These are phyloP conservation scores for Fusarium nematophilum DNA, from an alignment of 2,329 filamentous ascomycete species.

Conservation along the genomic window DNA sequence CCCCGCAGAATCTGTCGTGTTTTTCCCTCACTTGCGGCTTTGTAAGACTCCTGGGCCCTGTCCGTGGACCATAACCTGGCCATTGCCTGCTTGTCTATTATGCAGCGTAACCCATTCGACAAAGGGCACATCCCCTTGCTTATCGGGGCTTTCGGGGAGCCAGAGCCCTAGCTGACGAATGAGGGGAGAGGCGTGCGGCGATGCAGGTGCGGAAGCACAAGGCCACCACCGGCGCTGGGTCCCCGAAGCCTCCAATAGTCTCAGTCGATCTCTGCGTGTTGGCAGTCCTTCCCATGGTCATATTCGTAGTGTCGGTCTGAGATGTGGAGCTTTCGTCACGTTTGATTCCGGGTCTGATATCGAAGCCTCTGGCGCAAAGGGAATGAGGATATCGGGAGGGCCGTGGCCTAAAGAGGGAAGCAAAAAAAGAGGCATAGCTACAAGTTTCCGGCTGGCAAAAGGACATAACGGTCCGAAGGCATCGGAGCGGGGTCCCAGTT, in stretches of 20 bases:
- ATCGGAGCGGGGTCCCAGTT: constrained; percentile 22
- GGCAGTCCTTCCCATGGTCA: neutral
- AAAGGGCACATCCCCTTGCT: constrained; percentile 22
- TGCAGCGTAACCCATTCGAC: constrained; percentile 23
- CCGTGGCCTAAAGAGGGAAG: neutral
- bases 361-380: neutral
- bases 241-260: constrained; percentile 15
- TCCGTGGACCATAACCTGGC: neutral
- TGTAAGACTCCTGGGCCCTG: neutral
- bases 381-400: too few species aligned
- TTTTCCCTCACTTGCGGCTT: constrained; percentile 6
- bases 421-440: too few species aligned
- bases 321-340: neutral
- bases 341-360: constrained; percentile 1
- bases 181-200: constrained; percentile 13
- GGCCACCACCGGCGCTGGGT: constrained; percentile 4
- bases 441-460: neutral
- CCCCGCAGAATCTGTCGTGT: constrained; percentile 9
- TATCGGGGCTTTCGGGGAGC: constrained; percentile 21
- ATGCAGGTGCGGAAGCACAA: constrained; percentile 34
- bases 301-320: neutral
- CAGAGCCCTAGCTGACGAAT: constrained; percentile 29
- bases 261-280: constrained; percentile 19
- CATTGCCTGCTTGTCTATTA: constrained; percentile 7
- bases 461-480: neutral